A percentile compares a stretch with the other conserved stretches of the same genome.
Conservation (phyloP, 192 early-diverging fungal genomes). For the Entomortierella parvispora region DNA sequence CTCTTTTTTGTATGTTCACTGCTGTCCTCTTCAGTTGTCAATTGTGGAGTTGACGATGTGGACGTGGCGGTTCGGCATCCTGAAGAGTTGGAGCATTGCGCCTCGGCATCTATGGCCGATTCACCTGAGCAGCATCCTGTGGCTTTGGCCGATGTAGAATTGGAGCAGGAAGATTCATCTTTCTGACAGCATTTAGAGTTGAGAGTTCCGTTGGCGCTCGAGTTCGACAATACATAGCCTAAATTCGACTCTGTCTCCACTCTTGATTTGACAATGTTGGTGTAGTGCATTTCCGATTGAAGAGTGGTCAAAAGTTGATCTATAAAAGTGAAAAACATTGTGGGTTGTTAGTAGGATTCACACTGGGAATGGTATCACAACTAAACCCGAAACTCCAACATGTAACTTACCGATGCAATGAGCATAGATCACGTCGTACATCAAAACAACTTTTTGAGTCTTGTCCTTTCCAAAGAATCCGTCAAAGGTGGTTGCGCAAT, state of each 20-base stretch:
- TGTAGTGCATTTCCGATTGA: slow-evolving; percentile 24
- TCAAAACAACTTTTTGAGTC: slow-evolving; percentile 64
- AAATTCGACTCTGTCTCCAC: slow-evolving; percentile 59
- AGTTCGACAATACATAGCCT: slow-evolving; percentile 25
- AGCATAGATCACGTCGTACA: slow-evolving; percentile 82
- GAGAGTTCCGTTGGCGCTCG: neutral
- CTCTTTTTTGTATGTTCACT: slow-evolving; percentile 15
- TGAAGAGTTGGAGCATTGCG: slow-evolving; percentile 9
- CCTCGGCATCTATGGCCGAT: neutral
- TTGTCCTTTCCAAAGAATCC: slow-evolving; percentile 53
- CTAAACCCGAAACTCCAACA: no score
- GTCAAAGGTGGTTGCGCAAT: slow-evolving; percentile 63
- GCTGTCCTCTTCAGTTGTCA: neutral
- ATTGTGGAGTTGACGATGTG: neutral
- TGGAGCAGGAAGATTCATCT: neutral
- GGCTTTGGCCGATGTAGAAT: slow-evolving; percentile 6
- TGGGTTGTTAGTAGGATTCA: neutral
- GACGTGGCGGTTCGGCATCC: slow-evolving; percentile 3
- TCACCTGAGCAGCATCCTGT: neutral
- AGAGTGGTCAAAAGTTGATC: slow-evolving; percentile 25
- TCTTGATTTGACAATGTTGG: slow-evolving; percentile 52
- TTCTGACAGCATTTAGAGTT: slow-evolving; percentile 9
- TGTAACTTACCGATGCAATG: slow-evolving; percentile 65
- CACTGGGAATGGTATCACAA: neutral
- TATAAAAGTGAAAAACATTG: slow-evolving; percentile 6